These are phyloP conservation scores for Chaetomidium leptoderma DNA, from an alignment of 495 filamentous ascomycete genomes.

Conservation along the genomic window DNA sequence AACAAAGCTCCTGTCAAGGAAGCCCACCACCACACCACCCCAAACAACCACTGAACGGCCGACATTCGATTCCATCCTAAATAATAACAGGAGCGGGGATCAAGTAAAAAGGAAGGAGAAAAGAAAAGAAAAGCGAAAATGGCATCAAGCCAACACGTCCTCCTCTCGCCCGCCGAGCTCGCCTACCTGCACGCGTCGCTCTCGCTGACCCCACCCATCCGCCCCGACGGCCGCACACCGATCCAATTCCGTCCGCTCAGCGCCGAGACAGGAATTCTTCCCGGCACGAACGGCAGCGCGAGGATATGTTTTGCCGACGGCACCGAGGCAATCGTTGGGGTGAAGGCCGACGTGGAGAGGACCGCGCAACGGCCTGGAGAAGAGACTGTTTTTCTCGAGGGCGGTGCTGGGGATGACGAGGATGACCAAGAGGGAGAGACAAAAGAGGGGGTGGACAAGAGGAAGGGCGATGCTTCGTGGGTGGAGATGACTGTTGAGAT, in stretches of 20 bases:
- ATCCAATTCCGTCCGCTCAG: slow-evolving; percentile 85
- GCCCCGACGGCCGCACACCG: slow-evolving; percentile 77
- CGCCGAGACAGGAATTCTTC: slow-evolving; percentile 85
- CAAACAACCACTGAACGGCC: not conserved
- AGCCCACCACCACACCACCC: not conserved
- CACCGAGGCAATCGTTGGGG: slow-evolving; percentile 88
- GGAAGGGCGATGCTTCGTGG: slow-evolving; percentile 46
- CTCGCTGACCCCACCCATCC: slow-evolving; percentile 69
- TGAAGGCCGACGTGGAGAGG: slow-evolving; percentile 88
- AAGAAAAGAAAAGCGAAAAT: slow-evolving; percentile 12
- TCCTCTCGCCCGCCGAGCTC: slow-evolving; percentile 91
- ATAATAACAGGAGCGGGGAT: too few species aligned
- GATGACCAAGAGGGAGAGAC: slow-evolving; percentile 22
- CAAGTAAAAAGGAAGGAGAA: not conserved
- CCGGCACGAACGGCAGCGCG: slow-evolving; percentile 84
- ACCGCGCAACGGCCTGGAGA: slow-evolving; percentile 42
- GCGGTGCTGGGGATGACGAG: slow-evolving; percentile 24
- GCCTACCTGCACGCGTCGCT: slow-evolving; percentile 93
- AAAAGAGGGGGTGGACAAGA: not conserved
- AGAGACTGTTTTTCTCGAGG: slow-evolving; percentile 22
- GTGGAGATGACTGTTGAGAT: slow-evolving; percentile 83
- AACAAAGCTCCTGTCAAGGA: not conserved
- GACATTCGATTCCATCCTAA: too few species aligned
- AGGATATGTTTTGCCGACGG: slow-evolving; percentile 92
- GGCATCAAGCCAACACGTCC: slow-evolving; percentile 47